These are phyloP conservation scores for Phaeophleospora eucalypticola DNA, from an alignment of 2,329 filamentous ascomycete species.

Conservation along the genomic window DNA sequence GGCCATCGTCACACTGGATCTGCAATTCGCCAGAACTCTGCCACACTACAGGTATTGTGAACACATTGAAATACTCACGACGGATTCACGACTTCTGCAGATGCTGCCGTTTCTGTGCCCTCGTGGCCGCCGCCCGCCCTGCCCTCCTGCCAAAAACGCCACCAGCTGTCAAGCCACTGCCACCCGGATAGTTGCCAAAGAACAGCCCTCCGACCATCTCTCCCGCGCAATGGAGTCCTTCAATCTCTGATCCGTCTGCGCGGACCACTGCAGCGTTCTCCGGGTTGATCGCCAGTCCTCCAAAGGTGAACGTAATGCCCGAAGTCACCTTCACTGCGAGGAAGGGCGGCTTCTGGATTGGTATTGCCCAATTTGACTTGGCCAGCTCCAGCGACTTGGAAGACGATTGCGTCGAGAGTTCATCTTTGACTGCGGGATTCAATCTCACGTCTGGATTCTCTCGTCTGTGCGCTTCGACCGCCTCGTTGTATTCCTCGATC, in stretches of 20 bases:
- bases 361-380: conserved; percentile 65
- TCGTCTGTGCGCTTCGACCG: conserved; percentile 45
- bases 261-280: conserved; percentile 52
- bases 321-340: conserved; percentile 61
- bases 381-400: conserved; percentile 42
- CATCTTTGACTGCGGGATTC: conserved; percentile 60
- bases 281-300: conserved; percentile 56
- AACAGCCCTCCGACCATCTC: conserved; percentile 66
- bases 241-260: conserved; percentile 43
- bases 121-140: conserved; percentile 32
- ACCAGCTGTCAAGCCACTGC: conserved; percentile 58
- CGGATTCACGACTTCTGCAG: neutral
- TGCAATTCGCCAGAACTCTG: too few relatives aligned
- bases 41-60: too few relatives aligned
- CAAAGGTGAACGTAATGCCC: conserved; percentile 67
- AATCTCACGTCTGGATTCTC: conserved; percentile 48
- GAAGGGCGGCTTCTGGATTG: conserved; percentile 55
- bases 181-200: conserved; percentile 61
- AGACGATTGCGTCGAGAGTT: conserved; percentile 56
- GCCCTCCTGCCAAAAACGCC: conserved; percentile 51
- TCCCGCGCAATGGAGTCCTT: conserved; percentile 57
- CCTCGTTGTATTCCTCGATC: conserved; percentile 55
- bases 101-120: conserved; percentile 4
- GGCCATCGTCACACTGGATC: too few relatives aligned
- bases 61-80: too few relatives aligned